These are phyloP conservation scores for Ogataea kodamae DNA, from an alignment of 805 yeast genomes.

Conservation along the genomic window DNA sequence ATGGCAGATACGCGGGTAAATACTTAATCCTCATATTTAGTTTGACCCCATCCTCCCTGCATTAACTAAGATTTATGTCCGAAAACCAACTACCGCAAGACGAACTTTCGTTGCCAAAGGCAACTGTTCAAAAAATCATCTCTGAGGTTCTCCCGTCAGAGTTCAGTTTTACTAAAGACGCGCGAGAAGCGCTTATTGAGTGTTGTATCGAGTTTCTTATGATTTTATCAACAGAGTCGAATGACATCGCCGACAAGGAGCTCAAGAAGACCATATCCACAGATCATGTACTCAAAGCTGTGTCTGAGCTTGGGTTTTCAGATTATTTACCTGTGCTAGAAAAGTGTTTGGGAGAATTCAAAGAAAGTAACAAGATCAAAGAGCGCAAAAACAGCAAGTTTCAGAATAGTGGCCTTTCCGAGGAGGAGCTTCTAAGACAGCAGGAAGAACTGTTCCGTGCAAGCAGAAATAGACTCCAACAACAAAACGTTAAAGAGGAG, in stretches of 20 bases:
- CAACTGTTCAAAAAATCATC: slow-evolving; percentile 94
- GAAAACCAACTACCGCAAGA: slow-evolving; percentile 27
- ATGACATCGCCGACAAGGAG: slow-evolving; percentile 94
- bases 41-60: slow-evolving; percentile 1
- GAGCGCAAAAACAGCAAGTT: slow-evolving; percentile 91
- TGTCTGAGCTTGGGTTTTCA: slow-evolving; percentile 80
- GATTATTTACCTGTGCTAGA: slow-evolving; percentile 82
- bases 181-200: slow-evolving; percentile 91
- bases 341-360: slow-evolving; percentile 78
- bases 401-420: slow-evolving; percentile 86
- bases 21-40: slow-evolving; percentile 1
- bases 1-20: slow-evolving; percentile 14
- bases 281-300: slow-evolving; percentile 90
- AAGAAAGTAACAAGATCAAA: slow-evolving; percentile 80
- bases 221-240: slow-evolving; percentile 89
- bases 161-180: slow-evolving; percentile 83
- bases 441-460: slow-evolving; percentile 87
- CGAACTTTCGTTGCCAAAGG: slow-evolving; percentile 44
- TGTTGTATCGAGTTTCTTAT: slow-evolving; percentile 95
- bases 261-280: slow-evolving; percentile 95
- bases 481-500: slow-evolving; percentile 23
- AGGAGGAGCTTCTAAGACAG: slow-evolving; percentile 86
- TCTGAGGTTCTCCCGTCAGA: slow-evolving; percentile 89
- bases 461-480: slow-evolving; percentile 34
- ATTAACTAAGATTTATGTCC: slow-evolving; percentile 15